Conservation (phyloP, 2,329 filamentous ascomycete species). For the Penicillium thymicola region DNA sequence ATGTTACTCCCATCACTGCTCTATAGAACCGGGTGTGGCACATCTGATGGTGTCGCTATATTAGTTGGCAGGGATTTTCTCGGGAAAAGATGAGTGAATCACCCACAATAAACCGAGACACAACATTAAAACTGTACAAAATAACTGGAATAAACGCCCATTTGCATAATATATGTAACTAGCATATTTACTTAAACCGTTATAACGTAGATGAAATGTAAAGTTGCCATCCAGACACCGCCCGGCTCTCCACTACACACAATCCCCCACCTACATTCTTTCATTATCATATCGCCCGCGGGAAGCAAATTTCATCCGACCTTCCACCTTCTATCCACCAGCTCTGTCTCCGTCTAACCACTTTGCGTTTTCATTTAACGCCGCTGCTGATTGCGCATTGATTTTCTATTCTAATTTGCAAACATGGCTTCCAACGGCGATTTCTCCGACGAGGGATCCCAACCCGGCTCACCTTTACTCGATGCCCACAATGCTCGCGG, state of each 20-base stretch:
- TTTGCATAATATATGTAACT: background rate
- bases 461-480: constrained; percentile 53
- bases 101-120: constrained; percentile 1
- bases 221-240: constrained; percentile 25
- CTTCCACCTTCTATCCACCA: constrained; percentile 13
- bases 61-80: background rate
- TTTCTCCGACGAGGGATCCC: constrained; percentile 54
- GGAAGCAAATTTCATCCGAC: constrained; percentile 37
- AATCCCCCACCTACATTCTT: constrained; percentile 33
- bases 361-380: constrained; percentile 17
- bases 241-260: constrained; percentile 40
- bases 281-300: constrained; percentile 37
- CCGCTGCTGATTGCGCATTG: constrained; percentile 15
- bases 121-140: background rate
- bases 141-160: background rate
- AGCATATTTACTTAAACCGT: background rate
- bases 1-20: background rate
- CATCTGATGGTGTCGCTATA: background rate
- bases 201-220: constrained; percentile 4
- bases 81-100: background rate
- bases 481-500: constrained; percentile 56
- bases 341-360: constrained; percentile 1
- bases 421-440: constrained; percentile 57
- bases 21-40: background rate
- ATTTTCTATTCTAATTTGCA: constrained; percentile 28